A percentile compares a stretch with the other conserved stretches of the same genome.
These are phyloP conservation scores for Porogramme epimiltina DNA, from an alignment of 1,284 basidiomycete genomes.

Conservation along the genomic window DNA sequence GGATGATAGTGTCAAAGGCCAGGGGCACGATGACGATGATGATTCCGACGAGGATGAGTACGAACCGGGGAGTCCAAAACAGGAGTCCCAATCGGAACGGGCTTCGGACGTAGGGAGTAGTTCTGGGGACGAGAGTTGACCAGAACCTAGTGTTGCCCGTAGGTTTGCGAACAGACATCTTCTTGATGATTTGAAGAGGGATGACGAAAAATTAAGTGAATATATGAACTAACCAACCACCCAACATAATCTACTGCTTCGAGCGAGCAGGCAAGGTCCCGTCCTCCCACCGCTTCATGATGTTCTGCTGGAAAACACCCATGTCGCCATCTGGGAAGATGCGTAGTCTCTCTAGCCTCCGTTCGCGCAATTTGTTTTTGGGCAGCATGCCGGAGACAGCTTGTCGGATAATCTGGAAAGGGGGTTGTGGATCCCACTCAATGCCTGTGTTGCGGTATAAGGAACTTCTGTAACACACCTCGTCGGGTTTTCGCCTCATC, in stretches of 20 bases:
- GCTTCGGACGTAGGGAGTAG: not conserved
- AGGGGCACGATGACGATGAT: not conserved
- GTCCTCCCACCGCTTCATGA: slow-evolving; percentile 77
- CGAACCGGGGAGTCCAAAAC: not conserved
- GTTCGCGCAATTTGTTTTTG: slow-evolving; percentile 91
- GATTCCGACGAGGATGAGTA: not conserved
- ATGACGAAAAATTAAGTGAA: slow-evolving; percentile 10
- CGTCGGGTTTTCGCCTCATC: slow-evolving; percentile 86
- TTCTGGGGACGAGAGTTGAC: slow-evolving; percentile 4
- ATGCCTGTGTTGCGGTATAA: no score
- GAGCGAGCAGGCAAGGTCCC: slow-evolving; percentile 50
- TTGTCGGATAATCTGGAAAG: slow-evolving; percentile 85
- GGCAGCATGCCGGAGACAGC: slow-evolving; percentile 97
- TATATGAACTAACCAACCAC: slow-evolving; percentile 12
- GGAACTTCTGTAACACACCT: slow-evolving; percentile 74
- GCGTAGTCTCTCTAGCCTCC: slow-evolving; percentile 81
- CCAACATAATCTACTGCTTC: not conserved
- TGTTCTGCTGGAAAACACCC: slow-evolving; percentile 68
- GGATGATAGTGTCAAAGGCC: not conserved
- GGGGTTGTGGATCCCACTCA: no score
- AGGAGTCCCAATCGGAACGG: no score
- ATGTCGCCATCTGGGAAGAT: slow-evolving; percentile 81
- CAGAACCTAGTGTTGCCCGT: not conserved
- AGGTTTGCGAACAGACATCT: no score
- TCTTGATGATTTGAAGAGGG: not conserved